Base-by-base conservation (phyloP, 2,329 filamentous ascomycete species). In the Clonostachys rhizophaga region DNA sequence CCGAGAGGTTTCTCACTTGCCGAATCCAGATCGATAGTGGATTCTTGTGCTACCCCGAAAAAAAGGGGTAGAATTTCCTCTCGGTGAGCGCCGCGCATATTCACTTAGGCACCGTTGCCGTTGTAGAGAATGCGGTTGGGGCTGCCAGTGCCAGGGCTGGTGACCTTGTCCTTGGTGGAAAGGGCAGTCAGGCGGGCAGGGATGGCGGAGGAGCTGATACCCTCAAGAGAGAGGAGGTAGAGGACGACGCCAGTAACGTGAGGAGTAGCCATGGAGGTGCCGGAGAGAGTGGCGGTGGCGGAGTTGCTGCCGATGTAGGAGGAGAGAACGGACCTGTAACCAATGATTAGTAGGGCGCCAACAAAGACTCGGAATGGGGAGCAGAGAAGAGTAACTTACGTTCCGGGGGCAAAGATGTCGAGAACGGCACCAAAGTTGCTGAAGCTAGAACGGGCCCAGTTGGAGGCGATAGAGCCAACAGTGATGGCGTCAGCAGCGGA, bases 211-310 rank as follows among this genome's bases (percentile, higher is more conserved):
- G 60, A 61, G 43, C 55, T 58, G 17, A 18, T 39, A 5, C 36
- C 61, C 48, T 76, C 61, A 13, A 79, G 63, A 12, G 67, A 68
- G 47, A 82, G 63, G 36, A 67, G 59, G 58, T 72, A 72, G 14
- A 69, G 62, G 34, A 54, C 78, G 20, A 86, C 66, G 33, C 83
- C 83, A 34, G 75, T 70, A 49, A 86, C 68, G 58, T 84, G 81
- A 2, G 83, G 83, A 5, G 72, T 66, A 5, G 82, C 79, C 81
- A 85, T 85, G 17, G 74, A 81, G 12, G 83, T 86, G 35, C 82
- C 83, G 14, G 70, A 76, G 58, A 82, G 71, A 43, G 59, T 69
- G 52, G 68, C 68, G 46, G 62, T 73, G 43, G 75, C 70, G 14
- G 59, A 64, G 49, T 59, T 68, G 59, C 61, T 56, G 47, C 68